Base-by-base conservation (phyloP, 2,329 filamentous ascomycete genomes). In the Diaporthe citri region DNA sequence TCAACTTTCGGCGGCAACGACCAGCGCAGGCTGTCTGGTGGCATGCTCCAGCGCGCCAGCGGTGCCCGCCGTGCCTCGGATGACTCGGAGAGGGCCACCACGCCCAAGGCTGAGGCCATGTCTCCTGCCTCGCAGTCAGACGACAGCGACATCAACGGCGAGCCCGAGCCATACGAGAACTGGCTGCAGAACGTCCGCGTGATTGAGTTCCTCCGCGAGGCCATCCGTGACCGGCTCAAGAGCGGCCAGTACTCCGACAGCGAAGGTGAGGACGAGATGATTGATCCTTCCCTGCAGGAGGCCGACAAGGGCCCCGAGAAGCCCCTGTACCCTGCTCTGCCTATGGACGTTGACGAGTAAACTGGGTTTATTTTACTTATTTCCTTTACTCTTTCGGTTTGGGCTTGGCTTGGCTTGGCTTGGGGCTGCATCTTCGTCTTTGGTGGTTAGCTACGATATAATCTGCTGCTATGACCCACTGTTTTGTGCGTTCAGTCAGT, bases 101-200 rank as follows among this genome's bases (percentile, higher is more conserved):
- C 87, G 0, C 87, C 87, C 75, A 87, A 87, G 80, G 81, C 82
- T 3, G 87, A 88, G 77, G 84, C 86, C 20, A 79, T 84, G 28
- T 83, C 83, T 5, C 84, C 87, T 0, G 85, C 86, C 78, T 92
- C 91, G 8, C 90, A 90, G 10, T 89, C 89, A 0, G 87, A 84
- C 4, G 85, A 88, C 67, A 91, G 89, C 8, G 89, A 92, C 76
- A 86, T 85, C 51, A 86, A 87, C 56, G 87, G 87, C 73, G 89
- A 91, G 79, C 88, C 89, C 36, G 90, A 92, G 80, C 88, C 87
- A 72, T 91, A 93, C 80, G 91, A 93, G 79, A 85, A 87, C 73
- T 93, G 91, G 91, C 83, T 93, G 17, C 90, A 92, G 82, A 91
- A 93, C 80, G 89, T 93, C 81, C 90, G 91, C 48, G 87, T 90